Evolutionary conservation across 2,329 filamentous ascomycete genomes (phyloP), one percentile per base, ranked within the genome.

Genomic region (Aspergillus fischeri): DNA sequence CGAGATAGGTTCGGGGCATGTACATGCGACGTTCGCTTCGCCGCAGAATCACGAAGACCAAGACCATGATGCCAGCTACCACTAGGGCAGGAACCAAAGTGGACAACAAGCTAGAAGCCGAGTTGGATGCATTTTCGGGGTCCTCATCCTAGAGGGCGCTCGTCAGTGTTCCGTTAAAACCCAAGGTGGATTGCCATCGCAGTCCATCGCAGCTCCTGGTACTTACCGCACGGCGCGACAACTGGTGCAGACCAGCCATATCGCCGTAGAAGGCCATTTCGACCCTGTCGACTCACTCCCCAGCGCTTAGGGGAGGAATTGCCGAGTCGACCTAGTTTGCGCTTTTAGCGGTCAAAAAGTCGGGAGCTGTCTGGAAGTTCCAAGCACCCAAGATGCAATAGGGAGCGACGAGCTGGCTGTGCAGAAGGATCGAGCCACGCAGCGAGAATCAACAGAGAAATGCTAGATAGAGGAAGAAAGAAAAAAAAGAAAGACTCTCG

Each of bases 1-100:
- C 79, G 42, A 84, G 71, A 63, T 82, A 83, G 24, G 82, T 83
- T 71, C 81, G 75, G 10, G 82, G 82, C 56, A 81, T 78, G 70
- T 84, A 84, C 63, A 77, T 78, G 56, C 81, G 74, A 53, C 73
- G 77, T 52, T 82, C 72, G 3, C 70, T 77, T 55, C 71, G 73
- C 57, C 82, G 79, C 59, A 84, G 68, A 51, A 83, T 67, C 48
- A 83, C 62, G 68, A 84, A 84, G 45, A 75, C 53, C n/a, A 78
- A 41, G 38, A 81, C 72, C 66, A 82, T 78, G 11, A 68, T 72
- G n/a, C 66, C 73, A 25, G 78, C 71, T 49, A 79, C 62, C 21
- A 79, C 62, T 11, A 80, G 65, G 28, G 80, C 75, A 6, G 77
- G 76, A 20, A 81, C 64, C 44, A 84, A 69, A 14, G 80, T 81